phyloP scores from a whole-genome alignment of 2,329 filamentous ascomycete genomes.

The Phyllosticta paracitricarpa region DNA sequence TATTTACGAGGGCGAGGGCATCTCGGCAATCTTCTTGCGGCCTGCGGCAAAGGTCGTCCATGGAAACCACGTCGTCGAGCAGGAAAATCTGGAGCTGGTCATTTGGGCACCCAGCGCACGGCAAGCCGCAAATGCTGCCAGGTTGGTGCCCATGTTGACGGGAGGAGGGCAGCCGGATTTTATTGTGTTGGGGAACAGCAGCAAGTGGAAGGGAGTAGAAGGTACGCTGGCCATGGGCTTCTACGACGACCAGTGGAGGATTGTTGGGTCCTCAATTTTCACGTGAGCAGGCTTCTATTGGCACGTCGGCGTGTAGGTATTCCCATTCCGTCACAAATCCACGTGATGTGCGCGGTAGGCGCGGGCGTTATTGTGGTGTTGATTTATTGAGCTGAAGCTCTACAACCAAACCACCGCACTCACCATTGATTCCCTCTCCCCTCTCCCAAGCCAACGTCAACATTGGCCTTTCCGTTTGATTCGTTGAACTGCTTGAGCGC shows the following conservation, averaged over 20 bases:
- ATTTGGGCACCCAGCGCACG: slow-evolving; percentile 44
- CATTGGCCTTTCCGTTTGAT: not conserved
- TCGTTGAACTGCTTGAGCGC: not conserved
- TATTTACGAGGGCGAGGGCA: slow-evolving; percentile 25
- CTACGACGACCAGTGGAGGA: slow-evolving; percentile 45
- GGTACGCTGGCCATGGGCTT: slow-evolving; percentile 46
- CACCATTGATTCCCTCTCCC: not conserved
- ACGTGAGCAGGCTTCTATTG: not conserved
- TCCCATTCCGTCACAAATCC: not conserved
- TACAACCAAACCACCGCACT: not conserved
- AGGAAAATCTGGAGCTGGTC: slow-evolving; percentile 43
- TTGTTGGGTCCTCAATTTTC: slow-evolving; percentile 39
- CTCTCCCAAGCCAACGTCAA: not conserved
- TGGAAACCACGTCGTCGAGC: slow-evolving; percentile 18
- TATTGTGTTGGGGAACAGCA: slow-evolving; percentile 37
- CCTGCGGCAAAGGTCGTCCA: slow-evolving; percentile 20
- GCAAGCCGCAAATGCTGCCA: slow-evolving; percentile 40
- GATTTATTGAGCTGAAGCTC: not conserved
- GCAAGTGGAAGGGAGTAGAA: slow-evolving; percentile 42
- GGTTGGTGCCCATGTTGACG: slow-evolving; percentile 45
- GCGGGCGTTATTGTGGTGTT: not conserved
- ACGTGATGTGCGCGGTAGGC: not conserved
- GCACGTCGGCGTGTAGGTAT: not conserved
- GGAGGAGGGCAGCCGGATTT: slow-evolving; percentile 51
- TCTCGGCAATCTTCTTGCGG: slow-evolving; percentile 43